phyloP scores from a whole-genome alignment of 345 rosid species.

The Salix koriyanagi region DNA sequence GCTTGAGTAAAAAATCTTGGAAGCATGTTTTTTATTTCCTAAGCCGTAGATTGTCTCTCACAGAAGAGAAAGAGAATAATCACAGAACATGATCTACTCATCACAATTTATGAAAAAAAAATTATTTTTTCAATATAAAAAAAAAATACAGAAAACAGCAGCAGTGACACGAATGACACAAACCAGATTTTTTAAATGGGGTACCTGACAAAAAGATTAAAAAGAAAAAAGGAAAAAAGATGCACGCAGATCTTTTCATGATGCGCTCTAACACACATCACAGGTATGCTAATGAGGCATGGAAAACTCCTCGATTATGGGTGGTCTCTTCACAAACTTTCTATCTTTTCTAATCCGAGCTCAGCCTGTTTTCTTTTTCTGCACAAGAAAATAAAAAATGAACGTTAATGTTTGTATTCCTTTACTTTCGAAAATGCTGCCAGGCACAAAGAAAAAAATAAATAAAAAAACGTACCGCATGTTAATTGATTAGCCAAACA shows the following conservation, averaged over 20 bases:
- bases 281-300: background rate
- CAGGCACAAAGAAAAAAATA: background rate
- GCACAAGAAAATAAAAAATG: too few species aligned
- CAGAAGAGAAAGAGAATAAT: too few species aligned
- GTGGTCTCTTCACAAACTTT: background rate
- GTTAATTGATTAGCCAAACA: background rate
- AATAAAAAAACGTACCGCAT: background rate
- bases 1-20: too few species aligned
- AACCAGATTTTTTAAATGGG: background rate
- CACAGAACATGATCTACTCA: background rate
- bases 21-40: too few species aligned
- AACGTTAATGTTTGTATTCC: background rate
- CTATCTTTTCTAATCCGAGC: background rate
- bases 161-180: background rate
- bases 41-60: too few species aligned
- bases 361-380: too few species aligned
- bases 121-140: background rate
- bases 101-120: background rate
- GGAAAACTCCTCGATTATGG: background rate
- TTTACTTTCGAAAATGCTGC: background rate
- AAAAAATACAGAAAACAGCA: background rate
- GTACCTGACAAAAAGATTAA: background rate
- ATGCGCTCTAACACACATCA: background rate
- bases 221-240: background rate
- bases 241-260: background rate